Conservation (phyloP, 495 filamentous ascomycete species). For the Podospora conica region DNA sequence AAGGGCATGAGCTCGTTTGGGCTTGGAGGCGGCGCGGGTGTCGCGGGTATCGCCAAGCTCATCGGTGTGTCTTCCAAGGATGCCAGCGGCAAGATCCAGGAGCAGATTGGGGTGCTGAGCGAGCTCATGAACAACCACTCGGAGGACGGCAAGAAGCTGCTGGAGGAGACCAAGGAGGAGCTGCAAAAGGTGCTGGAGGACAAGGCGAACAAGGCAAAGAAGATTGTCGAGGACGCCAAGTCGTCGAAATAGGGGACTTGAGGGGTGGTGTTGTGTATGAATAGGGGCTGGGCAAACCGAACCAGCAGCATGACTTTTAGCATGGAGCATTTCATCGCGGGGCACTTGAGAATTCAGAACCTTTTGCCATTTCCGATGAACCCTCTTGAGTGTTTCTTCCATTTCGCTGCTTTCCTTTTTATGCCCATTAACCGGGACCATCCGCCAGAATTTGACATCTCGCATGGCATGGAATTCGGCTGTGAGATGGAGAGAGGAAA, state of each 20-base stretch:
- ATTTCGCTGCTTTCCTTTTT: no score
- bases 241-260: neutral
- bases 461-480: no score
- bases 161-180: slow-evolving; percentile 56
- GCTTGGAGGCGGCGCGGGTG: slow-evolving; percentile 31
- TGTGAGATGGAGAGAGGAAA: no score
- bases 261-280: no score
- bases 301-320: neutral
- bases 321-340: neutral
- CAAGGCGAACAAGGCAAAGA: slow-evolving; percentile 36
- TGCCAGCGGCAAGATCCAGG: slow-evolving; percentile 44
- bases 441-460: no score
- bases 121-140: slow-evolving; percentile 52
- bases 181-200: slow-evolving; percentile 37
- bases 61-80: slow-evolving; percentile 25
- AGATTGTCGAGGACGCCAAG: slow-evolving; percentile 28
- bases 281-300: neutral
- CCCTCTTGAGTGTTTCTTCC: no score
- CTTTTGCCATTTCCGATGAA: neutral
- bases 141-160: slow-evolving; percentile 52
- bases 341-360: neutral
- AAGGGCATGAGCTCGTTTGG: slow-evolving; percentile 22
- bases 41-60: slow-evolving; percentile 17
- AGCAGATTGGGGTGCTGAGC: slow-evolving; percentile 49
- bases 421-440: no score